Evolutionary conservation across 345 rosid species (phyloP).

Genomic region (Eucalyptus pauciflora): DNA sequence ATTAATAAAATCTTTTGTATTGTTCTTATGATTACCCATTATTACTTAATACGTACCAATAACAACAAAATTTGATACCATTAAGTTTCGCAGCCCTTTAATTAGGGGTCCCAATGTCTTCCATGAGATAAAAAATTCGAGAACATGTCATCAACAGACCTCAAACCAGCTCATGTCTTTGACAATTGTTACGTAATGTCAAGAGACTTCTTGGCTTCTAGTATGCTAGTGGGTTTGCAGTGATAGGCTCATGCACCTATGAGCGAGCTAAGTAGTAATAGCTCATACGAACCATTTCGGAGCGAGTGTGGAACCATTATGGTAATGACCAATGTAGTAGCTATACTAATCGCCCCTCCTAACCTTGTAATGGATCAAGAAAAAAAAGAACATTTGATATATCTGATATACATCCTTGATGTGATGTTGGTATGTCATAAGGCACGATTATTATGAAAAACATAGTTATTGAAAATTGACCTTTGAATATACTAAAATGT

Average conservation of each 20-base stretch:
- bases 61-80: not conserved
- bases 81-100: fast-evolving
- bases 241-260: not conserved
- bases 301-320: not conserved
- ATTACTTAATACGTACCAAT: not conserved
- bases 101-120: not conserved
- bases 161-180: not conserved
- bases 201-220: not conserved
- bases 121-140: not conserved
- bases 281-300: not conserved
- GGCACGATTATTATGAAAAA: not conserved
- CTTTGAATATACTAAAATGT: not conserved
- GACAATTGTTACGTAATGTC: not conserved
- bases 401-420: not conserved
- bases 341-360: not conserved
- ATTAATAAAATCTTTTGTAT: not conserved
- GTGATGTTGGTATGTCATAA: not conserved
- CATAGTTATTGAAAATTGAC: not conserved
- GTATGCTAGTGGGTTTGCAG: not conserved
- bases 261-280: not conserved
- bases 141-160: not conserved
- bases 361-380: not conserved
- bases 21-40: not conserved
- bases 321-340: not conserved
- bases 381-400: not conserved